Evolutionary conservation across 2,329 filamentous ascomycete species (phyloP).

Genomic region (Lachnellula hyalina): DNA sequence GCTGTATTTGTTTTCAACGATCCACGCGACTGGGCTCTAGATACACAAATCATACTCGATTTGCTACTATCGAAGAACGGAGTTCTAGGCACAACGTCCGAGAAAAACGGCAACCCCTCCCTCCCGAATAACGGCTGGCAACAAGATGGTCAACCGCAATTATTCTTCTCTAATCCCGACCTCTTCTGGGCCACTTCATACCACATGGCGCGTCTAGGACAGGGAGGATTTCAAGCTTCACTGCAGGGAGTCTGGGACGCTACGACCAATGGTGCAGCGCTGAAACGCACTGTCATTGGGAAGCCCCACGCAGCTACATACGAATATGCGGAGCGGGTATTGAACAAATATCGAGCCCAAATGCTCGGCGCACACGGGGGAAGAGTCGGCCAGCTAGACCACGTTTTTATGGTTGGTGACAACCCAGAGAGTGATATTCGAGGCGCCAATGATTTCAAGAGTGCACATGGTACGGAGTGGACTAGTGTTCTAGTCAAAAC

Average conservation of each 20-base stretch:
- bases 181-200: constrained; percentile 82
- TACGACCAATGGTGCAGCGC: constrained; percentile 55
- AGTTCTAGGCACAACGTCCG: constrained; percentile 72
- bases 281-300: constrained; percentile 66
- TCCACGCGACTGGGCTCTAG: constrained; percentile 88
- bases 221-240: constrained; percentile 81
- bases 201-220: constrained; percentile 78
- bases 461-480: constrained; percentile 65
- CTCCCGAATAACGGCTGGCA: constrained; percentile 74
- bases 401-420: constrained; percentile 91
- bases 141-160: constrained; percentile 67
- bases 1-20: constrained; percentile 93
- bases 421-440: constrained; percentile 84
- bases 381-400: constrained; percentile 47
- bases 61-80: constrained; percentile 72
- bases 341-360: constrained; percentile 51
- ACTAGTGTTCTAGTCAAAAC: constrained; percentile 70
- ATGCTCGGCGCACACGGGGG: constrained; percentile 13
- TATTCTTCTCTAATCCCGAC: constrained; percentile 88
- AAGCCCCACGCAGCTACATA: constrained; percentile 79
- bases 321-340: constrained; percentile 70
- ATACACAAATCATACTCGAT: constrained; percentile 77
- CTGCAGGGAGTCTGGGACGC: constrained; percentile 73
- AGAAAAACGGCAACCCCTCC: constrained; percentile 57
- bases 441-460: constrained; percentile 72